A percentile compares a stretch with the other conserved stretches of the same genome.
Evolutionary conservation across 495 filamentous ascomycete species (phyloP).

Genomic region (Pyrenopolyporus hunteri): DNA sequence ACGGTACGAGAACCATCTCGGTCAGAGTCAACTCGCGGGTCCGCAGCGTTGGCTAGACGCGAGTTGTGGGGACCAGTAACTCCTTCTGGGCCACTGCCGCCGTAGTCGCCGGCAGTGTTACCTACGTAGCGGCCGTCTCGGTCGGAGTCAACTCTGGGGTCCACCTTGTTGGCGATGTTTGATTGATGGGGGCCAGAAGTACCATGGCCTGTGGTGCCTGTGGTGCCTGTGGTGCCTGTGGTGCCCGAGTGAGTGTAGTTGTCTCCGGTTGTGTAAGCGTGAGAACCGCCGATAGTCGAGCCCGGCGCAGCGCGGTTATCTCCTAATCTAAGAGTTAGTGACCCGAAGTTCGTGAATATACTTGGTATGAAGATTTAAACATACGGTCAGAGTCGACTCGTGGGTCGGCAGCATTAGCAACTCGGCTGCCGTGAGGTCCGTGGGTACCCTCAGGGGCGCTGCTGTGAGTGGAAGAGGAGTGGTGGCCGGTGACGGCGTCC

Average conservation of each 20-base stretch:
- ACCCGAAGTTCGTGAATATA: slow-evolving; percentile 9
- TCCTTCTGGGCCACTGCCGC: slow-evolving; percentile 33
- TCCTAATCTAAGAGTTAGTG: background rate
- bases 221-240: slow-evolving; percentile 35
- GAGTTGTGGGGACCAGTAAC: slow-evolving; percentile 38
- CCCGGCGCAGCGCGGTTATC: slow-evolving; percentile 38
- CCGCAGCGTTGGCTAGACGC: slow-evolving; percentile 52
- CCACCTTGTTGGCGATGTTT: slow-evolving; percentile 60
- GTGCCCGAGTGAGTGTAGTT: slow-evolving; percentile 30
- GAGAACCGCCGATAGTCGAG: slow-evolving; percentile 39
- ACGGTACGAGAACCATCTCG: slow-evolving; percentile 1
- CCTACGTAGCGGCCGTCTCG: slow-evolving; percentile 45
- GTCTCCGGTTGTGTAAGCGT: slow-evolving; percentile 35
- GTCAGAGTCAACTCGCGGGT: slow-evolving; percentile 48
- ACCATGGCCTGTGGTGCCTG: slow-evolving; percentile 32
- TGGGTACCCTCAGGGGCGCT: slow-evolving; percentile 49
- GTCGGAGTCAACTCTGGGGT: slow-evolving; percentile 58
- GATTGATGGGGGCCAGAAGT: slow-evolving; percentile 59
- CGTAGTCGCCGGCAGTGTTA: slow-evolving; percentile 36
- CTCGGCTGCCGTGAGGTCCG: slow-evolving; percentile 50
- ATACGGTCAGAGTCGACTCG: slow-evolving; percentile 54
- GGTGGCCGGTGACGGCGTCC: slow-evolving; percentile 62
- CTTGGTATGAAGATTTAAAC: background rate
- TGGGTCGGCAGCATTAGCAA: slow-evolving; percentile 56
- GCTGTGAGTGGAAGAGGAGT: slow-evolving; percentile 31